Percentiles rank a stretch among this genome's conserved stretches.
These are phyloP conservation scores for Fusarium virguliforme DNA, from an alignment of 2,329 filamentous ascomycete genomes.

Conservation along the genomic window DNA sequence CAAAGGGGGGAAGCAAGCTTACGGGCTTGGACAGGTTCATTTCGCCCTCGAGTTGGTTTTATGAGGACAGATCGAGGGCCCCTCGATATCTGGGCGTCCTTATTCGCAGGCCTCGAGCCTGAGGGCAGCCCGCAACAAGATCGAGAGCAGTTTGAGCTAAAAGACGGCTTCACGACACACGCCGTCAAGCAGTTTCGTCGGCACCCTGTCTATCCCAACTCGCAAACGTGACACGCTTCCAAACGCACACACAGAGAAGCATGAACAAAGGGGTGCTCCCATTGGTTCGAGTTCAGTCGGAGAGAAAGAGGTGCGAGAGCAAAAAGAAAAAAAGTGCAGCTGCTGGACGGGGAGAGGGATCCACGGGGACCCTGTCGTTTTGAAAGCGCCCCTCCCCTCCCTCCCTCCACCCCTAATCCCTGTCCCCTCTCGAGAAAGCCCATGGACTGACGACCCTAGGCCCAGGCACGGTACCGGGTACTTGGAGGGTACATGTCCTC, in stretches of 20 bases:
- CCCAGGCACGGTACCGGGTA: slow-evolving; percentile 38
- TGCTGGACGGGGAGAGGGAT: slow-evolving; percentile 17
- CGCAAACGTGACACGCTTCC: slow-evolving; percentile 42
- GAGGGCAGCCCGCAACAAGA: not conserved
- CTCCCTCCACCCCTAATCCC: slow-evolving; percentile 32
- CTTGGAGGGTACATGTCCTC: slow-evolving; percentile 25
- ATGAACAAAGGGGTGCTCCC: slow-evolving; percentile 27
- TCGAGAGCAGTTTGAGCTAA: not conserved
- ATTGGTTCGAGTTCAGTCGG: slow-evolving; percentile 36
- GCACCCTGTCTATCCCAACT: slow-evolving; percentile 11
- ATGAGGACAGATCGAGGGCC: slow-evolving; percentile 9
- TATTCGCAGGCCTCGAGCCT: not conserved
- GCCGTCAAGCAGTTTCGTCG: not conserved
- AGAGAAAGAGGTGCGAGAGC: slow-evolving; percentile 8
- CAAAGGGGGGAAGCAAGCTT: slow-evolving; percentile 3
- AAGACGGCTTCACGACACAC: not conserved
- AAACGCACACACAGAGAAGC: slow-evolving; percentile 25
- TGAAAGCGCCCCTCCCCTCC: slow-evolving; percentile 26
- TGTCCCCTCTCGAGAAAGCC: slow-evolving; percentile 22
- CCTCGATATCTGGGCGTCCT: slow-evolving; percentile 13
- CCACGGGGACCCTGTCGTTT: slow-evolving; percentile 34
- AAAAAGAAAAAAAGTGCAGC: slow-evolving; percentile 7
- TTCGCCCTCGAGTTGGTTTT: slow-evolving; percentile 12
- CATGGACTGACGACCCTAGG: slow-evolving; percentile 22
- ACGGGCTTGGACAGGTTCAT: slow-evolving; percentile 21